Base-by-base conservation (phyloP, 1,139 yeast species). In the Saccharomycopsis hybrid region DNA sequence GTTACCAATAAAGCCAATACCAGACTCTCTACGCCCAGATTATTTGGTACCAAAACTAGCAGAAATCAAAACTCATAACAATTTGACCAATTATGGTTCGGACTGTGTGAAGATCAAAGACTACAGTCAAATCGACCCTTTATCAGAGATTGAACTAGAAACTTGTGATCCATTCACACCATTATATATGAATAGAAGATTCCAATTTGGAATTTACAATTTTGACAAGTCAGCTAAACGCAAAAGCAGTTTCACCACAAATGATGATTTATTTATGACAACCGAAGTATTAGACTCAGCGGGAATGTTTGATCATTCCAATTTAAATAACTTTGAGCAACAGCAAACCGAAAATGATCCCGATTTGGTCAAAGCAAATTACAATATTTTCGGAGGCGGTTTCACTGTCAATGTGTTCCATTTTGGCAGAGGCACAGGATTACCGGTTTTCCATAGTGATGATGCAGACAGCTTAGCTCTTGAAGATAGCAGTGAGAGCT, bases 61-160 rank as follows among this genome's bases (percentile, higher is more conserved):
- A 48, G 60, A 40, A 41, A 52, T 25, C 28, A 41, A 25, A 24
- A 13, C 24, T 7, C 39, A 36, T n/a, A 31, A 32, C 9, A 39
- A 30, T 27, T 36, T 46, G 28, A 31, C 33, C n/a, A 40, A 35
- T 32, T 46, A 46, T 28, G 49, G 44, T 9, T 40, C 44, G 4
- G 44, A 39, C 18, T 27, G 40, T 27, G 9, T 35, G 2, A 11
- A 27, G 4, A 37, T 3, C 3, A 44, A 24, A 31, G 24, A 37
- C 13, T 28, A 29, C 9, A 32, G 29, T 3, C 18, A 8, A 31
- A 36, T 36, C 13, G 67, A 70, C 47, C 82, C 85, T 1, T 63
- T 82, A 39, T 73, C 84, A 0, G 77, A 77, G 54, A 77, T 80
- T 39, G 89, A 82, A 60, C 75, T 83, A 51, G 87, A 82, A 56